Conservation (phyloP, 768 basidiomycete genomes). For the Tylopilus sp. region DNA sequence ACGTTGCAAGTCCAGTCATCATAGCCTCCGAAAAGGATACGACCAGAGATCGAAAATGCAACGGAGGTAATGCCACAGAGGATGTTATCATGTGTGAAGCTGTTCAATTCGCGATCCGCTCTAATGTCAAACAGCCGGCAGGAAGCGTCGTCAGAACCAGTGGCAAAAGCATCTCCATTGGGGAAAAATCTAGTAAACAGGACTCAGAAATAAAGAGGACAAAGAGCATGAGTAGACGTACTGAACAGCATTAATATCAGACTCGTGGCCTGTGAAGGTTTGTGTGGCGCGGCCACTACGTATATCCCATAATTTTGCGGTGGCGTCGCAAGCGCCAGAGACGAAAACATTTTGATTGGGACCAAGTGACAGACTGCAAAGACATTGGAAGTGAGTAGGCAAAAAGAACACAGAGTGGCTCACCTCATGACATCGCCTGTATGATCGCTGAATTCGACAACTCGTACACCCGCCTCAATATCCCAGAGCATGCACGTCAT, state of each 20-base stretch:
- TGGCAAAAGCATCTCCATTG: slow-evolving; percentile 98
- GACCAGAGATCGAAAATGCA: slow-evolving; percentile 96
- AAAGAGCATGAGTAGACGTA: slow-evolving; percentile 41
- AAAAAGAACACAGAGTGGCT: slow-evolving; percentile 1
- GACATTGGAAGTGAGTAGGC: slow-evolving; percentile 6
- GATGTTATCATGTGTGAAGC: slow-evolving; percentile 98
- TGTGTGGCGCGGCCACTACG: slow-evolving; percentile 96
- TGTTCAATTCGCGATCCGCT: slow-evolving; percentile 94
- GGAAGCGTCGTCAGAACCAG: slow-evolving; percentile 97
- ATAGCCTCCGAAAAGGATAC: slow-evolving; percentile 97
- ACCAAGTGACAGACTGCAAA: slow-evolving; percentile 80
- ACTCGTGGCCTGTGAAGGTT: slow-evolving; percentile 98
- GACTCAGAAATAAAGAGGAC: slow-evolving; percentile 6
- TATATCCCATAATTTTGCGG: slow-evolving; percentile 99
- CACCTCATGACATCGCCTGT: slow-evolving; percentile 99
- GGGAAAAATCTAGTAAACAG: slow-evolving; percentile 83
- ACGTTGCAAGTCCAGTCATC: slow-evolving; percentile 99
- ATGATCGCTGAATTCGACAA: slow-evolving; percentile 99
- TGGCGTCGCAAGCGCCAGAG: slow-evolving; percentile 98
- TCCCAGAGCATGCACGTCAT: slow-evolving; percentile 99
- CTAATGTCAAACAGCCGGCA: slow-evolving; percentile 98
- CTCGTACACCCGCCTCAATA: slow-evolving; percentile 93
- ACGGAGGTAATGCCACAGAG: slow-evolving; percentile 98
- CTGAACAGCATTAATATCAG: slow-evolving; percentile 99
- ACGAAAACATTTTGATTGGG: slow-evolving; percentile 95